Percentiles rank a stretch among this genome's conserved stretches.
Conservation (phyloP, 441 rosid species). For the Syzygium malaccense region DNA sequence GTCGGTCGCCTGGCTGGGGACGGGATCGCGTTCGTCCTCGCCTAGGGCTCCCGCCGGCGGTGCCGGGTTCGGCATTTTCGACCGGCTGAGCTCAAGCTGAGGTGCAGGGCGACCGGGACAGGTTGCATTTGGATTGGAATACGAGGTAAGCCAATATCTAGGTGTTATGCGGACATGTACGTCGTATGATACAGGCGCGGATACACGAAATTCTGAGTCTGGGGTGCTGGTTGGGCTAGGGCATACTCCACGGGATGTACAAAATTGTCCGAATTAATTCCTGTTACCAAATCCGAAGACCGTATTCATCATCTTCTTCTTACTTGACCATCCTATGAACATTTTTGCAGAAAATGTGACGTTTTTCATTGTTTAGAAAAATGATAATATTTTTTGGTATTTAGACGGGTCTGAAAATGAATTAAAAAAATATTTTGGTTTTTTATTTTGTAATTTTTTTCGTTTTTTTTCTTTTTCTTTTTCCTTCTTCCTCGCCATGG, state of each 20-base stretch:
- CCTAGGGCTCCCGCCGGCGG: constrained; percentile 29
- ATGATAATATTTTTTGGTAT: too few relatives aligned
- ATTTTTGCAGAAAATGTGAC: too few relatives aligned
- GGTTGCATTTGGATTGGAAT: neutral
- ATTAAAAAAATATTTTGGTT: too few relatives aligned
- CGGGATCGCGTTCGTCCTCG: constrained; percentile 26
- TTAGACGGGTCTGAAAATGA: too few relatives aligned
- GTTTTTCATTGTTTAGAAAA: too few relatives aligned
- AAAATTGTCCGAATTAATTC: neutral
- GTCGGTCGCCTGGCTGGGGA: constrained; percentile 18
- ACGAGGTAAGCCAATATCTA: neutral
- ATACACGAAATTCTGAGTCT: neutral
- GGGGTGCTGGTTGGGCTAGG: neutral
- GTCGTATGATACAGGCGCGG: neutral
- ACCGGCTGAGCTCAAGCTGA: neutral
- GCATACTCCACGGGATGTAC: neutral
- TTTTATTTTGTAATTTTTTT: too few relatives aligned
- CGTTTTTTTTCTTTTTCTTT: too few relatives aligned
- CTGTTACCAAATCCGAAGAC: neutral
- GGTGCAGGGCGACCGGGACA: neutral
- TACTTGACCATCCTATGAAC: neutral
- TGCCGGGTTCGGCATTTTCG: constrained; percentile 25
- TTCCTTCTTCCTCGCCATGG: too few relatives aligned
- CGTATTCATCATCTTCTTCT: neutral
- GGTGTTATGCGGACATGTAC: neutral